phyloP scores from a whole-genome alignment of 2,329 filamentous ascomycete species.

The Diaporthe citriasiana region DNA sequence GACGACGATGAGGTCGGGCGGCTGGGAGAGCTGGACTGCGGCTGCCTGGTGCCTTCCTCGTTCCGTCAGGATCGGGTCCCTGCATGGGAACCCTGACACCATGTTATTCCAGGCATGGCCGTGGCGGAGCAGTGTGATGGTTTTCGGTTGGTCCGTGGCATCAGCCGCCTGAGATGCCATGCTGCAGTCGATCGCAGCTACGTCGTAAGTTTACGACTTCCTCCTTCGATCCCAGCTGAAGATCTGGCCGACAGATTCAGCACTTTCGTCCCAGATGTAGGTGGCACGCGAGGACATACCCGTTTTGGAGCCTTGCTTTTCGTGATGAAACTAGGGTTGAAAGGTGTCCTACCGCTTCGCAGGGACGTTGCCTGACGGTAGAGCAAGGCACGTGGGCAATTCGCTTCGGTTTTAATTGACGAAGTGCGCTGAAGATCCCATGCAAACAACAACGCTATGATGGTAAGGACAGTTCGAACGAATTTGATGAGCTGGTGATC shows the following conservation, averaged over 20 bases:
- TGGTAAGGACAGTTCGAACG: constrained; percentile 9
- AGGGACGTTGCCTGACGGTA: neutral
- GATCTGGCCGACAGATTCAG: neutral
- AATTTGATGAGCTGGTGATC: constrained; percentile 11
- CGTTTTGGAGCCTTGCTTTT: neutral
- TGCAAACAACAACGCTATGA: constrained; percentile 7
- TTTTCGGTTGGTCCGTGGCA: constrained; percentile 21
- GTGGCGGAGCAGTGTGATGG: constrained; percentile 39
- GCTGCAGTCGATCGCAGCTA: neutral
- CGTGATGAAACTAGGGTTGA: constrained; percentile 13
- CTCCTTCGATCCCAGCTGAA: neutral
- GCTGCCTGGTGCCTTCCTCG: constrained; percentile 25
- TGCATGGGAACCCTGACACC: constrained; percentile 39
- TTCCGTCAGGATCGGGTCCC: constrained; percentile 38
- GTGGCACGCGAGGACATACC: constrained; percentile 26
- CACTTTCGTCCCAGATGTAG: neutral
- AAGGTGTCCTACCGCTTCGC: constrained; percentile 23
- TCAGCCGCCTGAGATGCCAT: constrained; percentile 16
- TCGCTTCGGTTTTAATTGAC: neutral
- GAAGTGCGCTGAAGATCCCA: neutral
- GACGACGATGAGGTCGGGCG: constrained; percentile 39
- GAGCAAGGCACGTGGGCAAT: neutral
- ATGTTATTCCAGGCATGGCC: constrained; percentile 42
- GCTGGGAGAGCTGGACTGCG: constrained; percentile 32
- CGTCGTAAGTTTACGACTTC: neutral